Conservation (phyloP, 345 rosid species). For the Erodium maritimum region DNA sequence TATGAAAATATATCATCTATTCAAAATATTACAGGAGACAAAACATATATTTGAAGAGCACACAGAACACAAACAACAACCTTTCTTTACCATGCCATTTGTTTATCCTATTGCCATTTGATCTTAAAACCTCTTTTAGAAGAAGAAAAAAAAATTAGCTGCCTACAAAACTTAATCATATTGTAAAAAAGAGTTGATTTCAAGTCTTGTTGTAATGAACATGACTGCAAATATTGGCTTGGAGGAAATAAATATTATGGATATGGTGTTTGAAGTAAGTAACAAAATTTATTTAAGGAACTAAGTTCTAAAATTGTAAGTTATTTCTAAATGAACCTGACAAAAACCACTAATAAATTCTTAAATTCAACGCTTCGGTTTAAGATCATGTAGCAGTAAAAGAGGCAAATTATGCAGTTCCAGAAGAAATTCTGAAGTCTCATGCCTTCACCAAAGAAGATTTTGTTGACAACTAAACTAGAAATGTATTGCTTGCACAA, state of each 20-base stretch:
- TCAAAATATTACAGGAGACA: neutral
- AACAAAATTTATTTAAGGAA: no score
- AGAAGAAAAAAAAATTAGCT: neutral
- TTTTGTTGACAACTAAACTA: no score
- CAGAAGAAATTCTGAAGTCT: neutral
- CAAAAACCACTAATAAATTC: neutral
- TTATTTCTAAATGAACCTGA: no score
- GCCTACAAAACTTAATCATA: neutral
- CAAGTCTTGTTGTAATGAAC: neutral
- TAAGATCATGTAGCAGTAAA: neutral
- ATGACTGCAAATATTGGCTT: neutral
- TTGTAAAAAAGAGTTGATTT: neutral
- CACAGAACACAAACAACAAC: no score
- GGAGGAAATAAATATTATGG: no score
- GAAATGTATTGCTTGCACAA: neutral
- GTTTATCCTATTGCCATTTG: no score
- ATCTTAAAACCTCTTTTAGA: no score
- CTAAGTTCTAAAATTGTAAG: no score
- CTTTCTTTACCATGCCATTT: no score
- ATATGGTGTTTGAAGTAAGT: no score
- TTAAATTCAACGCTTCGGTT: neutral
- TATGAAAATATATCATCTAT: constrained; percentile 1
- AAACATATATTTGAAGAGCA: neutral
- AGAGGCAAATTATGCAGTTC: neutral
- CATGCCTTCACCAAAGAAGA: neutral